Evolutionary conservation across 176 grass and related monocot species (phyloP).

Genomic region (Hsuehochloa calcarea): DNA sequence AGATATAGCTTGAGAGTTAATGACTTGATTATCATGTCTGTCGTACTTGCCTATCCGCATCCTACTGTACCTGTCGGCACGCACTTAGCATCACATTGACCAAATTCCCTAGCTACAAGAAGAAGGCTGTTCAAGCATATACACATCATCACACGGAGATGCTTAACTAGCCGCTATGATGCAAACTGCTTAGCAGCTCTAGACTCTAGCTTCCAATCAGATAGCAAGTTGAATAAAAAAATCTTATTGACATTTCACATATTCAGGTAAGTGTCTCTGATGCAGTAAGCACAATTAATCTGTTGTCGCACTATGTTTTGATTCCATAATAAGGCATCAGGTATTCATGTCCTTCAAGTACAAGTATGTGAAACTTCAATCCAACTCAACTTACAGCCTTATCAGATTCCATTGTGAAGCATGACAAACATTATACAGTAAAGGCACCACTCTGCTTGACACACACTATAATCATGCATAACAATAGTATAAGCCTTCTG

Average conservation of each 20-base stretch:
- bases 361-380: background rate
- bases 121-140: background rate
- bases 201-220: background rate
- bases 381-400: constrained; percentile 3
- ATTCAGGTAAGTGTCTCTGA: background rate
- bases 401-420: background rate
- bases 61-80: too few relatives aligned
- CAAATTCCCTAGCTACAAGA: too few relatives aligned
- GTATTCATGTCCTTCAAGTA: background rate
- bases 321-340: background rate
- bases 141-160: background rate
- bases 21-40: background rate
- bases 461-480: background rate
- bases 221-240: background rate
- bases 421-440: constrained; percentile 32
- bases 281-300: constrained; percentile 4
- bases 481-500: background rate
- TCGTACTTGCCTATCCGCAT: too few relatives aligned
- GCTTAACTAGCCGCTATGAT: background rate
- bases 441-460: constrained; percentile 19
- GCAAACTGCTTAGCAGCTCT: background rate
- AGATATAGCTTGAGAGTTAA: background rate
- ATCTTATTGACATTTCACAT: background rate
- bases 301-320: background rate
- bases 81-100: too few relatives aligned